Base-by-base conservation (phyloP, 1,139 yeast genomes). In the Pneumocystis canis region DNA sequence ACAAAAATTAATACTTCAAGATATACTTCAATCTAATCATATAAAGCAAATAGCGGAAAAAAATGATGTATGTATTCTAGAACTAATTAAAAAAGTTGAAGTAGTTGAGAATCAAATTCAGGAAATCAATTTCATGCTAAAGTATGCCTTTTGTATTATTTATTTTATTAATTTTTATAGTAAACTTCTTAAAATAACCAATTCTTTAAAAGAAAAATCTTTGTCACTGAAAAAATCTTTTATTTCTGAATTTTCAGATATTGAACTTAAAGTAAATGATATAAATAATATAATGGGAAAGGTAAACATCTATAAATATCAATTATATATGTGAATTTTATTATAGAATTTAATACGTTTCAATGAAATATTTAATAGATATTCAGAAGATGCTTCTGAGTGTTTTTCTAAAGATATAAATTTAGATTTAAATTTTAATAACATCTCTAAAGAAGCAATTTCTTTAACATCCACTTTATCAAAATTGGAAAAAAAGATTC, bases 401-500 rank as follows among this genome's bases (percentile, higher is more conserved):
- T 25, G 14, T 47, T 25, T 47, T 47, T 20, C 30, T 41, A 16
- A 20, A 41, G 31, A 47, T 47, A 9, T 25, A 41, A 35, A 18
- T 4, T 47, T 25, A 30, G 16, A n/a, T 28, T 56, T 54, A 18
- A 56, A 31, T 25, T 9, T 57, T 41, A 37, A 47, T 37, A 28
- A 37, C 16, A 47, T 47, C 16, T 47, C n/a, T 25, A n/a, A 33
- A 20, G 35, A 32, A 18, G 32, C n/a, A 14, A 18, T 25, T 18
- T 33, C 54, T 11, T n/a, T 37, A n/a, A 37, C 32, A 32, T 39
- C 11, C 30, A n/a, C 31, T 31, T 53, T 28, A 35, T 25, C n/a
- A 31, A 56, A 39, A 37, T 25, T 62, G 62, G 33, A 47, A 30
- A 62, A 39, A 4, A 9, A 60, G 5, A 56, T 54, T 31, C 7